Evolutionary conservation across 164 flowering plant species (phyloP).

Genomic region (Nelumbo lutea): DNA sequence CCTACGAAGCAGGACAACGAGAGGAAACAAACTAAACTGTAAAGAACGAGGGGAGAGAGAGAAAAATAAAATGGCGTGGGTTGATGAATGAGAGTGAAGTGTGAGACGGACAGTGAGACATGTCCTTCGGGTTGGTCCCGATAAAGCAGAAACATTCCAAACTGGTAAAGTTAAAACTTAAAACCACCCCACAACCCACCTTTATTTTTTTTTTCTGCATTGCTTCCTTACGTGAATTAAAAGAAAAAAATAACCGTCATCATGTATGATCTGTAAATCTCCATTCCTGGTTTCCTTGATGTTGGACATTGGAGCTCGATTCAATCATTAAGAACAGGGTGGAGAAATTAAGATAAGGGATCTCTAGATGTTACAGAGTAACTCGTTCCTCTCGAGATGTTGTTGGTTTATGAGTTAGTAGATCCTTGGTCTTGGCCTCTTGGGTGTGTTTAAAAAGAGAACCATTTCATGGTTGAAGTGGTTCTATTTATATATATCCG

Average conservation of each 20-base stretch:
- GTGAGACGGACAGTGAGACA: constrained; percentile 14
- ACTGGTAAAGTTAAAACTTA: constrained; percentile 21
- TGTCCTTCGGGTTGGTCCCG: constrained; percentile 2
- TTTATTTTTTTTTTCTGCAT: constrained; percentile 10
- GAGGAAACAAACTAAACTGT: background rate
- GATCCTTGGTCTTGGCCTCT: background rate
- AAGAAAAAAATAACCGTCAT: constrained; percentile 18
- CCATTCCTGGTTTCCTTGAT: constrained; percentile 53
- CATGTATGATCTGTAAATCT: constrained; percentile 24
- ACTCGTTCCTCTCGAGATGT: constrained; percentile 5
- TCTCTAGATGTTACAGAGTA: constrained; percentile 6
- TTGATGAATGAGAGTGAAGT: constrained; percentile 12
- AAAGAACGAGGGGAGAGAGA: constrained; percentile 1
- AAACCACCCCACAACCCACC: constrained; percentile 10
- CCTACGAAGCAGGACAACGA: background rate
- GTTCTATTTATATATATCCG: background rate
- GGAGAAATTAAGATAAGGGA: constrained; percentile 19
- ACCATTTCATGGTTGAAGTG: constrained; percentile 13
- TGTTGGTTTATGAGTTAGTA: background rate
- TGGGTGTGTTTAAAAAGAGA: background rate
- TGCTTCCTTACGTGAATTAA: background rate
- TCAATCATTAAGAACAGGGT: constrained; percentile 34
- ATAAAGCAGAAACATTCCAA: constrained; percentile 23
- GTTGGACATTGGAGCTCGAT: constrained; percentile 48
- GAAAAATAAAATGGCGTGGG: constrained; percentile 12